phyloP scores from a whole-genome alignment of 306 rosid genomes.

The Rosa persica region DNA sequence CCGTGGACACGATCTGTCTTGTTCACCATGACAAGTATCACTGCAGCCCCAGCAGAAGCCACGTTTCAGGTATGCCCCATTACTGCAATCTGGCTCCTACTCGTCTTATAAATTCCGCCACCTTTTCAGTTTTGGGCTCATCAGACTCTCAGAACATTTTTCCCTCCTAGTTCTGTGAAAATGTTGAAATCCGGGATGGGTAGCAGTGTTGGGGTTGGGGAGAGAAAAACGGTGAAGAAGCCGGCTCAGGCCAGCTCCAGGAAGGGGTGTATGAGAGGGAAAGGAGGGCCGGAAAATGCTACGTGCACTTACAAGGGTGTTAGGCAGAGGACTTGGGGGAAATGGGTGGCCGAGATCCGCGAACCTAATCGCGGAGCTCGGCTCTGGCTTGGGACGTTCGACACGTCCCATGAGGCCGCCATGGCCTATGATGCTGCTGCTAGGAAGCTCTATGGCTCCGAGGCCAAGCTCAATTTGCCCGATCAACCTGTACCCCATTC shows the following conservation, averaged over 20 bases:
- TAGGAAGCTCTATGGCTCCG: constrained; percentile 68
- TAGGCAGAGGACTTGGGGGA: constrained; percentile 95
- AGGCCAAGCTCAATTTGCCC: constrained; percentile 83
- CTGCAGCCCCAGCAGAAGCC: constrained; percentile 39
- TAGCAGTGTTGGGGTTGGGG: constrained; percentile 17
- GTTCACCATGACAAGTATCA: constrained; percentile 70
- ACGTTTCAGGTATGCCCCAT: constrained; percentile 53
- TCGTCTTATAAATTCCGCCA: constrained; percentile 34
- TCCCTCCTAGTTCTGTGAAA: neutral
- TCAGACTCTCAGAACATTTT: neutral
- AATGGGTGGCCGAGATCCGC: constrained; percentile 97
- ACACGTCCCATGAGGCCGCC: constrained; percentile 76
- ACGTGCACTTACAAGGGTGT: constrained; percentile 86
- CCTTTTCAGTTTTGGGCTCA: neutral
- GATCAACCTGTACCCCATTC: neutral
- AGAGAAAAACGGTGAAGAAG: constrained; percentile 36
- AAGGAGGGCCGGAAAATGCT: constrained; percentile 91
- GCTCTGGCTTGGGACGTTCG: constrained; percentile 92
- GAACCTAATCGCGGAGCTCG: constrained; percentile 93
- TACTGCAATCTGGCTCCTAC: neutral
- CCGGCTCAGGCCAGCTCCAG: constrained; percentile 70
- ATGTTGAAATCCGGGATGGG: constrained; percentile 45
- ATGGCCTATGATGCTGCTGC: constrained; percentile 83
- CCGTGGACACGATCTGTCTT: constrained; percentile 60
- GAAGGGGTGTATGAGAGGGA: constrained; percentile 93